Evolutionary conservation across 2,329 filamentous ascomycete species (phyloP), one percentile per base, ranked within the genome.

Genomic region (Penicillium sp.): DNA sequence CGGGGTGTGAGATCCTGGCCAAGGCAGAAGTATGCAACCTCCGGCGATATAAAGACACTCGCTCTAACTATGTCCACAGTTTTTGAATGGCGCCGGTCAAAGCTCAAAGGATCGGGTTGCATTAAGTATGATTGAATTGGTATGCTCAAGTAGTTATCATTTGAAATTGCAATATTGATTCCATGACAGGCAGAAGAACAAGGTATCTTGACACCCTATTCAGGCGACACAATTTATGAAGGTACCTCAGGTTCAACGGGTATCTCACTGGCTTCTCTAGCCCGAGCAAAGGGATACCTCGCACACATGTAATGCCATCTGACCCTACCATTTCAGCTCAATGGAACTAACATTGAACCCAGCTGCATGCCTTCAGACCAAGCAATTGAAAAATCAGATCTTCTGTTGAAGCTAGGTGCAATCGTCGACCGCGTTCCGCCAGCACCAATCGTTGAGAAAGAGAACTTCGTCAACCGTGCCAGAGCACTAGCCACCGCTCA

Each of bases 101-200:
- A 95, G 90, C 65, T 93, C 95, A 41, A 99, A 99, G 75, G 95
- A 99, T 75, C 86, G 95, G 52, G 95, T 99, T 14, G 95, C 95
- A 1, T 82, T 98, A 37, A 90, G 85, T 75, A 96, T 98, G 81
- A 96, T 99, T 72, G 78, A 86, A 56, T 80, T 81, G 71, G 82
- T 82, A 74, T 56, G 63, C 56, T 11, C 22, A 11, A 21, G 2
- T 9, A 16, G 22, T 22, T 0, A 29, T 19, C 11, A 8, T 27
- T 29, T 14, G 6, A 27, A 8, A 27, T 16, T 1, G 19, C 10
- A n/a, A 24, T 47, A 35, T 33, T 47, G 27, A 35, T 41, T 10
- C 8, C 35, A 16, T 33, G 24, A 14, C 77, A 87, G 73, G 95
- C 93, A 44, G 95, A 99, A 80, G 82, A 85, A 59, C 78, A 84